Conservation (phyloP, 2,329 filamentous ascomycete genomes). For the Hirsutella rhossiliensis region DNA sequence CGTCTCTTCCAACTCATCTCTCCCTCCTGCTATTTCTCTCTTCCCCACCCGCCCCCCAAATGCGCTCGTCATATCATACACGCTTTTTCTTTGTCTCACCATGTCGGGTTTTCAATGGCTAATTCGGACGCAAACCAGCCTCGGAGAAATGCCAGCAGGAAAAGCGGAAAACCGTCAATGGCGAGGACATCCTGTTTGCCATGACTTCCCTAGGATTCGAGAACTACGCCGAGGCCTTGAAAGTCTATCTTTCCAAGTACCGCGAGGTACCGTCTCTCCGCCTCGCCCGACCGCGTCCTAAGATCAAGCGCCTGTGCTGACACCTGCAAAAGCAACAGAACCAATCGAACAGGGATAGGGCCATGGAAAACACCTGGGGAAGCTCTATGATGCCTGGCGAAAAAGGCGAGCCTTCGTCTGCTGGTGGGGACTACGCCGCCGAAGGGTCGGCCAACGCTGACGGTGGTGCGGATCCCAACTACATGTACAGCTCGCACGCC, state of each 20-base stretch:
- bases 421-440: constrained; percentile 27
- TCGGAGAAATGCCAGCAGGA: constrained; percentile 99
- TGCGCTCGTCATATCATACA: neutral
- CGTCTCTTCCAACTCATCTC: too few species aligned
- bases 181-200: constrained; percentile 95
- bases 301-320: constrained; percentile 1
- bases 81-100: too few species aligned
- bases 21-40: too few species aligned
- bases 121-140: constrained; percentile 39
- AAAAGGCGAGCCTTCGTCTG: constrained; percentile 16
- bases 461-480: constrained; percentile 27
- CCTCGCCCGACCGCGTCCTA: neutral
- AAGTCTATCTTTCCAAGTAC: constrained; percentile 96
- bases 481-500: constrained; percentile 41
- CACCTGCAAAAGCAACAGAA: constrained; percentile 24
- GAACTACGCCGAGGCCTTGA: constrained; percentile 95
- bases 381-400: constrained; percentile 19
- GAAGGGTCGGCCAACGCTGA: constrained; percentile 30
- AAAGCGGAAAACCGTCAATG: constrained; percentile 98
- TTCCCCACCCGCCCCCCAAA: too few species aligned
- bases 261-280: constrained; percentile 55
- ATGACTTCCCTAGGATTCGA: constrained; percentile 99
- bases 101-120: neutral
- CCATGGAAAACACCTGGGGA: constrained; percentile 22
- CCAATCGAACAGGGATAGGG: constrained; percentile 26